phyloP scores from a whole-genome alignment of 306 rosid genomes.

The Rubus parviflorus region DNA sequence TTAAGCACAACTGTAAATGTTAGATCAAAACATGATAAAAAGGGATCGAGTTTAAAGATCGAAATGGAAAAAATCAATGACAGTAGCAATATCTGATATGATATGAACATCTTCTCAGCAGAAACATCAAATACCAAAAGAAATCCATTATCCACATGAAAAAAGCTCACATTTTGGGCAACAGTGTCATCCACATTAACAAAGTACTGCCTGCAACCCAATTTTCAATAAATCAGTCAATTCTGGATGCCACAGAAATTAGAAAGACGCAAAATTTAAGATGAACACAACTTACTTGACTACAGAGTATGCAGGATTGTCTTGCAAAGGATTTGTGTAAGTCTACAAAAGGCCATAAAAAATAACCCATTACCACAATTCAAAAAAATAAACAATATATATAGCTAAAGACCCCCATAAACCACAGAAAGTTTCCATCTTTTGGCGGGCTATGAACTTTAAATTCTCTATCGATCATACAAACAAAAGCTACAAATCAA shows the following conservation, averaged over 20 bases:
- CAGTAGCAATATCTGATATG: not conserved
- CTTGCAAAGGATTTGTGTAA: conserved; percentile 78
- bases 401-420: too few relatives aligned
- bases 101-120: too few relatives aligned
- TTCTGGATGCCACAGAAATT: not conserved
- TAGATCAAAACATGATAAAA: not conserved
- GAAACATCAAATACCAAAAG: not conserved
- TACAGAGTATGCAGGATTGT: conserved; percentile 91
- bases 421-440: not conserved
- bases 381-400: not conserved
- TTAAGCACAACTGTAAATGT: not conserved
- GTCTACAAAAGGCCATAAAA: conserved; percentile 50
- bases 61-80: not conserved
- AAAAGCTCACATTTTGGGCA: conserved; percentile 59
- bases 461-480: too few relatives aligned
- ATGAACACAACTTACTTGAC: conserved; percentile 59
- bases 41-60: not conserved
- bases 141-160: not conserved
- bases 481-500: too few relatives aligned
- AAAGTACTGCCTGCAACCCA: conserved; percentile 78
- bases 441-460: not conserved
- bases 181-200: conserved; percentile 84
- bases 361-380: not conserved
- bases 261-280: not conserved
- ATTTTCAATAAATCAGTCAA: not conserved